phyloP scores from a whole-genome alignment of 208 protist genomes.

The Vickermania ingenoplastis region DNA sequence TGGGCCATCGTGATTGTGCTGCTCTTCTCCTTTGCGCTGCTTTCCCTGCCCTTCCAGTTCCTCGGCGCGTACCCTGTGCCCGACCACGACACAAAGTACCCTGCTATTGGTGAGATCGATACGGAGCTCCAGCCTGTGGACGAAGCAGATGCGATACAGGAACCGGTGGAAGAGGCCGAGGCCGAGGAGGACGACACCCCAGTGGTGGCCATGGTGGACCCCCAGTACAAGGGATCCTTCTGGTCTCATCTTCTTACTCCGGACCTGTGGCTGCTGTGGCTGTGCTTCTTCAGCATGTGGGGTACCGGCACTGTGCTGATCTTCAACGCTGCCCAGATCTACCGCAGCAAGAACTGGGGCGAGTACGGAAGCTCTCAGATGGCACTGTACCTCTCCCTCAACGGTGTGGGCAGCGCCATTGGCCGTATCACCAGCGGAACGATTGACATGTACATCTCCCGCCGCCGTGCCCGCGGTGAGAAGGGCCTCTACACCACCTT shows the following conservation, averaged over 20 bases:
- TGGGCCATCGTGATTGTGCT: conserved; percentile 33
- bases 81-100: conserved; percentile 25
- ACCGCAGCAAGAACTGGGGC: conserved; percentile 26
- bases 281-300: conserved; percentile 48
- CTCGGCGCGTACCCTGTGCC: conserved; percentile 45
- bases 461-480: conserved; percentile 15
- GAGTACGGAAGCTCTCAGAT: conserved; percentile 19
- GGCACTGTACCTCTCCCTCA: conserved; percentile 42
- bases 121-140: background rate
- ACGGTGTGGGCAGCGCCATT: conserved; percentile 50
- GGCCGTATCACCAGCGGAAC: conserved; percentile 44
- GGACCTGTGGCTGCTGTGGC: conserved; percentile 20
- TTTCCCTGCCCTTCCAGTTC: conserved; percentile 60
- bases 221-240: conserved; percentile 56
- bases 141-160: background rate
- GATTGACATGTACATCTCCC: conserved; percentile 43
- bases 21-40: conserved; percentile 33
- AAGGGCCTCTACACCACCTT: conserved; percentile 27
- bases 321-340: conserved; percentile 65
- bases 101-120: conserved; percentile 21
- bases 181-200: conserved; percentile 4
- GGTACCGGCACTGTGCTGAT: conserved; percentile 49
- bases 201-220: conserved; percentile 12
- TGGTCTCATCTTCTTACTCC: conserved; percentile 22
- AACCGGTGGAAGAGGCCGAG: conserved; percentile 5